phyloP scores from a whole-genome alignment of 78 protist genomes.

The Dictyostelium brefeldianum region DNA sequence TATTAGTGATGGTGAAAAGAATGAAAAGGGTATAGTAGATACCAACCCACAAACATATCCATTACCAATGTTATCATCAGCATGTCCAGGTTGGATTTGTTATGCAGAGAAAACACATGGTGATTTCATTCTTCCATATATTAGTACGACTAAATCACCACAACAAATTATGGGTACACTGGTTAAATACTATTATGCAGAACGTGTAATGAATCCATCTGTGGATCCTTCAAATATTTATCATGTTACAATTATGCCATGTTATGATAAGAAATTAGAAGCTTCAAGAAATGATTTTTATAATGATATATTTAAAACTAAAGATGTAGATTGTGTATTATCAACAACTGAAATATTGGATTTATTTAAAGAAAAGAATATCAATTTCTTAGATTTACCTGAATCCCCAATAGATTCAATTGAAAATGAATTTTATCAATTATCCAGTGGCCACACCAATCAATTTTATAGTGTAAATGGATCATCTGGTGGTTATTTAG shows the following conservation, averaged over 20 bases:
- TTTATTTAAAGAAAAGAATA: constrained; percentile 66
- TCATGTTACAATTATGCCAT: constrained; percentile 97
- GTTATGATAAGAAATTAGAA: constrained; percentile 98
- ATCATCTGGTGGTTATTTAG: constrained; percentile 92
- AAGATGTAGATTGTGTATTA: constrained; percentile 90
- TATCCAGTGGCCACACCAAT: background rate
- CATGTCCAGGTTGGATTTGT: constrained; percentile 98
- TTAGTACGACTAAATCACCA: constrained; percentile 93
- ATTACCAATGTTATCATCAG: constrained; percentile 90
- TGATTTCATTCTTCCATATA: constrained; percentile 87
- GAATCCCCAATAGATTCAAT: background rate
- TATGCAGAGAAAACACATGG: constrained; percentile 96
- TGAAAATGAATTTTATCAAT: background rate
- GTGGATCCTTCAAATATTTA: constrained; percentile 67
- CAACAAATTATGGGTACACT: constrained; percentile 96
- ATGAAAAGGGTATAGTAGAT: background rate
- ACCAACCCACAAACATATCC: background rate
- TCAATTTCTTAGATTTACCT: constrained; percentile 27
- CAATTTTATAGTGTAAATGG: constrained; percentile 63
- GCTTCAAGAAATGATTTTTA: constrained; percentile 95
- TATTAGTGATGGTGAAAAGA: background rate
- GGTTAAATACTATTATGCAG: constrained; percentile 85
- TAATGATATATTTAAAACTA: constrained; percentile 50
- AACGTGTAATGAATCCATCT: background rate
- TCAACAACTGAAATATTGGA: constrained; percentile 89